Base-by-base conservation (phyloP, 495 filamentous ascomycete species). In the Bacidia rubella region DNA sequence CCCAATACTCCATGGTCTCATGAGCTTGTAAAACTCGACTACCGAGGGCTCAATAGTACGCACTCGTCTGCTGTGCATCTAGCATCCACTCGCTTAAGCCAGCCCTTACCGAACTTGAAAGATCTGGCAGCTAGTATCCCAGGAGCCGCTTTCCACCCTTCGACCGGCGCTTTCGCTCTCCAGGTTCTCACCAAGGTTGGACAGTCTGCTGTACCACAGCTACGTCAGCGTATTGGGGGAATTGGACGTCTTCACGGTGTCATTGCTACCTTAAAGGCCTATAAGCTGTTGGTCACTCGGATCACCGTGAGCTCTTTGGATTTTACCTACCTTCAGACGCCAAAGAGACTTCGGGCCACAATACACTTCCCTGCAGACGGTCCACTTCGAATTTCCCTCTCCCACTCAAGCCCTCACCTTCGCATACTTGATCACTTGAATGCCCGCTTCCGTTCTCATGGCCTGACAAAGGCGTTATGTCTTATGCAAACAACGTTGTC, bases 391-490 rank as follows among this genome's bases (percentile, higher is more conserved):
- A 63, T 77, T 38, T 60, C 53, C 5, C 68, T 97, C 21, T 75
- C 82, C 20, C 60, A 61, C 20, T 70, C 70, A 12, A 94, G 87
- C 56, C 90, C 90, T 0, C 89, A 95, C 62, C 70, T 83, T 42
- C 78, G 84, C 15, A 80, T 89, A 19, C 68, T 77, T 32, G 78
- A 84, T 49, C 67, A 76, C 25, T 69, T 96, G 11, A 75, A 74
- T 5, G 68, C 68, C 17, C 68, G 77, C 35, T 65, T 92, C 35
- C 69, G 69, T 3, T 57, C 72, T n/a, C 52, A 62, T 1, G 76
- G 78, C 11, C 66, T 89, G 24, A 67, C 76, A 51, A 61, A 63
- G 7, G 74, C 84, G 26, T 68, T 79, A 20, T 67, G 63, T 10
- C 55, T 74, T 26, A 70, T 89, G 25, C 60, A 67, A 1, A 62